phyloP scores from a whole-genome alignment of 2,329 filamentous ascomycete species.

The Hypoxylon sp. region DNA sequence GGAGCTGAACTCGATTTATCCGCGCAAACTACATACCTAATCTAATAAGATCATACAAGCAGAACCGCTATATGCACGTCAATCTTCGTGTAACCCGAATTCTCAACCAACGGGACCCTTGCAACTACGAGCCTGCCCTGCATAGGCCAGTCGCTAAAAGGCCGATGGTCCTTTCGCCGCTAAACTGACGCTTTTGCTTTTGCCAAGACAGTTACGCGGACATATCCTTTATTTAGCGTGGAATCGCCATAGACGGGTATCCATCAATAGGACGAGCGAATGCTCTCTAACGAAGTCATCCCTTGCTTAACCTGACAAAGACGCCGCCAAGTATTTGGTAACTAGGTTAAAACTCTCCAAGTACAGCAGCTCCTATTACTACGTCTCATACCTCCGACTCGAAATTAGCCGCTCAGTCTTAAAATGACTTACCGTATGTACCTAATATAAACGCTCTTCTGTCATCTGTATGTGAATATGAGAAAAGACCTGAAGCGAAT shows the following conservation, averaged over 20 bases:
- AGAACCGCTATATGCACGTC: conserved; percentile 30
- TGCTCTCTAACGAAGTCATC: conserved; percentile 2
- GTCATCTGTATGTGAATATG: conserved; percentile 3
- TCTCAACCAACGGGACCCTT: conserved; percentile 15
- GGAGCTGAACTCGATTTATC: conserved; percentile 17
- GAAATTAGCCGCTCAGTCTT: conserved; percentile 27
- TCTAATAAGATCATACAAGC: conserved; percentile 27
- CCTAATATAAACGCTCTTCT: conserved; percentile 3
- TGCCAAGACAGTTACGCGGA: conserved; percentile 27
- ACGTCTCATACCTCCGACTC: conserved; percentile 6
- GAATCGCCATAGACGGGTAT: conserved; percentile 4
- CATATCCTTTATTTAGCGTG: conserved; percentile 7
- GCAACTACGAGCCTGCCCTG: conserved; percentile 1
- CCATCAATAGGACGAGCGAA: conserved; percentile 4
- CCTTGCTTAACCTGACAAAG: conserved; percentile 6
- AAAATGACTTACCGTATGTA: conserved; percentile 1
- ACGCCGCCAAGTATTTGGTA: conserved; percentile 7
- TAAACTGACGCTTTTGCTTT: conserved; percentile 7
- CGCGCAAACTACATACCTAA: conserved; percentile 5
- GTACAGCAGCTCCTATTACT: too few species aligned
- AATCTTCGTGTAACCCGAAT: conserved; percentile 23
- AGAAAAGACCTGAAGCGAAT: conserved; percentile 6
- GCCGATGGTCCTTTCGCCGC: conserved; percentile 16
- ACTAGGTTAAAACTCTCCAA: conserved; percentile 4
- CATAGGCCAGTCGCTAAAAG: conserved; percentile 9